These are phyloP conservation scores for Sisymbrium irio DNA, from an alignment of 345 rosid genomes.

Conservation along the genomic window DNA sequence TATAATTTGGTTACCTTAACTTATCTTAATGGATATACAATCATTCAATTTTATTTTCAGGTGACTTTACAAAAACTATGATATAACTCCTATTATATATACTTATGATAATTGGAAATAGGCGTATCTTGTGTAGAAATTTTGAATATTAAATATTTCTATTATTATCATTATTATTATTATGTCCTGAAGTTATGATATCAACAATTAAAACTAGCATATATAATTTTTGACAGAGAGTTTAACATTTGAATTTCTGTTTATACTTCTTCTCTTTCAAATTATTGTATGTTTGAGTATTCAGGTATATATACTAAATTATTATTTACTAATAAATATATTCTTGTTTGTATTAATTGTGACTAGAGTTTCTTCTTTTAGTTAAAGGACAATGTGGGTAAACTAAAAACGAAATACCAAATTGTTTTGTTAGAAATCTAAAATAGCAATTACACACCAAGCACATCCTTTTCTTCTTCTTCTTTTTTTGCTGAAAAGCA, in stretches of 20 bases:
- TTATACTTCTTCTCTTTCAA: neutral
- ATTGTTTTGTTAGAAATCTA: too few relatives aligned
- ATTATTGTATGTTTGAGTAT: neutral
- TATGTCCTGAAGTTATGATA: neutral
- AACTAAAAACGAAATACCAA: too few relatives aligned
- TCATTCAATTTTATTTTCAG: conserved; percentile 17
- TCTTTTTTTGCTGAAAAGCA: too few relatives aligned
- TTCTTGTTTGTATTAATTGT: neutral
- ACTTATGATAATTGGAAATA: neutral
- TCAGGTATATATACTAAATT: neutral
- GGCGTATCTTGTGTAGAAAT: neutral
- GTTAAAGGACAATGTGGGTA: neutral
- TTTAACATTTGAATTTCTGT: neutral
- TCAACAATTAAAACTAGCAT: neutral
- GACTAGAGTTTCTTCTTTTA: neutral
- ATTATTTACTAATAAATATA: neutral
- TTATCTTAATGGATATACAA: neutral
- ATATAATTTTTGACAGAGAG: neutral
- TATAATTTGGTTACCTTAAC: neutral
- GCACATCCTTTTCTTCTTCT: too few relatives aligned
- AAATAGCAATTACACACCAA: neutral
- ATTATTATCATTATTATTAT: neutral
- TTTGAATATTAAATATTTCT: too few relatives aligned
- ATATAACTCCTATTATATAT: neutral
- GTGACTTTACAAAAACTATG: conserved; percentile 3